Percentiles rank a stretch among this genome's conserved stretches.
Conservation (phyloP, 345 rosid species). For the Citrus maxima region DNA sequence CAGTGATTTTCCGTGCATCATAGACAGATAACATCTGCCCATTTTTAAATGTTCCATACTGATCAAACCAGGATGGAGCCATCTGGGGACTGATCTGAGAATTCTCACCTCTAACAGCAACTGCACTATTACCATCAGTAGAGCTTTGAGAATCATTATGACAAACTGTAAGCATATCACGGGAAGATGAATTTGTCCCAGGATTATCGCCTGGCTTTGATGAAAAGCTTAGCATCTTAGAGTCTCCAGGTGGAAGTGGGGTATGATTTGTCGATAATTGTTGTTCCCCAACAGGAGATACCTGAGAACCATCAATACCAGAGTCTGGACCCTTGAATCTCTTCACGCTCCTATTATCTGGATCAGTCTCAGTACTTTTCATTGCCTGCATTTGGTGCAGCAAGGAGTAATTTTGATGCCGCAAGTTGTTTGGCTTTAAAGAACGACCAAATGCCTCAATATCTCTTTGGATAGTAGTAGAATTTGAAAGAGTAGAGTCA, state of each 20-base stretch:
- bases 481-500: conserved; percentile 27
- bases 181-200: conserved; percentile 28
- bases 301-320: conserved; percentile 40
- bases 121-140: conserved; percentile 30
- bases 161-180: conserved; percentile 31
- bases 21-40: conserved; percentile 49
- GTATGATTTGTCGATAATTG: conserved; percentile 23
- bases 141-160: conserved; percentile 36
- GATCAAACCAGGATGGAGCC: conserved; percentile 83
- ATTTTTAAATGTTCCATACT: conserved; percentile 62
- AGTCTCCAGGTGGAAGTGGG: conserved; percentile 31
- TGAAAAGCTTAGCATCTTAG: conserved; percentile 33
- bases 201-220: conserved; percentile 23
- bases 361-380: conserved; percentile 47
- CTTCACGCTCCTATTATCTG: conserved; percentile 42
- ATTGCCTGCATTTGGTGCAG: conserved; percentile 52
- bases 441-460: conserved; percentile 60
- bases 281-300: conserved; percentile 35
- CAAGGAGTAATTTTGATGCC: conserved; percentile 42
- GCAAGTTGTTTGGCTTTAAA: conserved; percentile 41
- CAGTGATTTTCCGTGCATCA: conserved; percentile 38
- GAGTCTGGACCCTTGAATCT: conserved; percentile 47
- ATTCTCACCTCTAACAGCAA: conserved; percentile 41
- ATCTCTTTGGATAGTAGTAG: conserved; percentile 40
- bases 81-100: conserved; percentile 63